These are phyloP conservation scores for Solanum ahanhuiri DNA, from an alignment of 257 asterid genomes.

Conservation along the genomic window DNA sequence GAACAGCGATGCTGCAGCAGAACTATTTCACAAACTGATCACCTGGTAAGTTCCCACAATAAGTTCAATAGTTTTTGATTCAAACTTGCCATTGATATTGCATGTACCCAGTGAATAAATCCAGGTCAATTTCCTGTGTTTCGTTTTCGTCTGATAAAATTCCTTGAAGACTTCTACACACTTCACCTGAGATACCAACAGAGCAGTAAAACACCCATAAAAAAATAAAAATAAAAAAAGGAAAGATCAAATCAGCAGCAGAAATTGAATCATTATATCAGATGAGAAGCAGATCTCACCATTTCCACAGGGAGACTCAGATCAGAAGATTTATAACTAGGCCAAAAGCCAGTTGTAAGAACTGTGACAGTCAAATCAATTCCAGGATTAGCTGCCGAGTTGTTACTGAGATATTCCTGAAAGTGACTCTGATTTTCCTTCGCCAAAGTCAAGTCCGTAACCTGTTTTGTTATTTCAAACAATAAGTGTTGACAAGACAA, in stretches of 20 bases:
- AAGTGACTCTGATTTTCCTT: conserved; percentile 33
- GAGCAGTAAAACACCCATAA: not conserved
- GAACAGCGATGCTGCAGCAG: not conserved
- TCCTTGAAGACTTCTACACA: conserved; percentile 48
- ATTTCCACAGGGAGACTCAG: conserved; percentile 48
- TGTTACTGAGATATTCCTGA: conserved; percentile 25
- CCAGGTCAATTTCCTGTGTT: conserved; percentile 44
- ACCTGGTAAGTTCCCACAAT: conserved; percentile 46
- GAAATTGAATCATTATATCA: not conserved
- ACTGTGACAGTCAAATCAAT: conserved; percentile 39
- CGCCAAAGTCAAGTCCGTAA: conserved; percentile 42
- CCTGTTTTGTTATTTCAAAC: conserved; percentile 13
- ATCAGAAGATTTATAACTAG: conserved; percentile 45
- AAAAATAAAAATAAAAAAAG: not conserved
- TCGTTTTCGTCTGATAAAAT: conserved; percentile 27
- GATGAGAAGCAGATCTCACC: conserved; percentile 17
- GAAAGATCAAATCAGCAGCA: not conserved
- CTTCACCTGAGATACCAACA: conserved; percentile 30
- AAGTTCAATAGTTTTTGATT: conserved; percentile 34
- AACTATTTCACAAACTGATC: not conserved
- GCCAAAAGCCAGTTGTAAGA: conserved; percentile 61
- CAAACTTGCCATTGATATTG: conserved; percentile 35
- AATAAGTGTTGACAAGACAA: not conserved
- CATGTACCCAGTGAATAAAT: conserved; percentile 45
- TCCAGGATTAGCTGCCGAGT: conserved; percentile 24